Evolutionary conservation across 2,329 filamentous ascomycete genomes (phyloP), one percentile per base, ranked within the genome.

Genomic region (Cercospora sp.): DNA sequence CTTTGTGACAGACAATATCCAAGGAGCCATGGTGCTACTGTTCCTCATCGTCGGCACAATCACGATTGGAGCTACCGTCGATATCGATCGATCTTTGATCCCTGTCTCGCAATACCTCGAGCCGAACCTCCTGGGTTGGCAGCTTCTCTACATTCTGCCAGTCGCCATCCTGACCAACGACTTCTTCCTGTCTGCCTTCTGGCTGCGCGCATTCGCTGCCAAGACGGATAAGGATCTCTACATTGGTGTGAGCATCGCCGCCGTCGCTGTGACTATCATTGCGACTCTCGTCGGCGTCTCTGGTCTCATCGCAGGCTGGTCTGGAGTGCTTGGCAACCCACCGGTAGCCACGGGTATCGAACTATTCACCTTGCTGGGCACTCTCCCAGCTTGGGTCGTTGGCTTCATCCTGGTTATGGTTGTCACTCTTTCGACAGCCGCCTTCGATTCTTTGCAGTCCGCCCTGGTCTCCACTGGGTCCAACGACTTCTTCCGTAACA

Each of bases 401-500:
- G 91, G 91, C 64, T 87, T 95, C 71, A 87, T 94, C 0, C 84
- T 95, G 9, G 89, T 94, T 77, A 93, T 95, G 91, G 88, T 91
- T 88, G 66, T 68, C 18, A 70, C 68, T 9, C 86, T 95, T 63
- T 91, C 88, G 75, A 92, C 90, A 2, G 89, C 92, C 0, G 88
- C 91, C 0, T 94, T 95, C 71, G 92, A 95, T 82, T 90, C 87
- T 69, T 84, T 94, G 42, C 92, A 94, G 80, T 91, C 89, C 1
- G 90, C 92, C 73, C 93, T 95, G 89, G 68, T 70, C 18, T 90
- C 94, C 7, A 92, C 90, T n/a, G 90, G 89, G 13, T 93, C 90
- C 72, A 94, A 94, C 81, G 92, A 95, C 77, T 80, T 95, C 13
- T 94, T 94, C 85, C 89, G 91, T 74, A 95, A 95, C 84, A 87